Base-by-base conservation (phyloP, 2,329 filamentous ascomycete species). In the Tolypocladium pustulatum region DNA sequence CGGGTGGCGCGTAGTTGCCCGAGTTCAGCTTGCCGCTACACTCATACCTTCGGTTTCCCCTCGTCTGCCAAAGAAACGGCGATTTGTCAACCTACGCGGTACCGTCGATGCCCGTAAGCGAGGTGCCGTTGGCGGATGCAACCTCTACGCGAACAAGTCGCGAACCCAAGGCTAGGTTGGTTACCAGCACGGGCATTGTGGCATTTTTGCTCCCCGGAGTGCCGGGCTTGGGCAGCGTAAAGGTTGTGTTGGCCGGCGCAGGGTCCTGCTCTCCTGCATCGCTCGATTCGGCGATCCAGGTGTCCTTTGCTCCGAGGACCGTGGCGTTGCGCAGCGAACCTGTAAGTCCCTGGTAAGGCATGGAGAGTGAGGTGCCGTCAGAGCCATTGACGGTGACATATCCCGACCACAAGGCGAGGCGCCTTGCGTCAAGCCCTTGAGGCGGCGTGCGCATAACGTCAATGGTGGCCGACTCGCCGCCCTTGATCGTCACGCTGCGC, bases 311-410 rank as follows among this genome's bases (percentile, higher is more conserved):
- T 2, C 70, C 71, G 5, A 78, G 67, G 4, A 76, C 73, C 12
- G 61, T 65, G 8, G 71, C 68, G 65, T 71, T 68, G 32, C 70
- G 69, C 54, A 65, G 60, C 43, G 67, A 65, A 37, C 67, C 68
- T 15, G 58, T 63, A n/a, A 71, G 61, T 20, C 71, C 71, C 54
- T 68, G 61, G 63, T 75, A 74, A 13, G 72, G 72, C 7, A 75
- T 63, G 1, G 65, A 65, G n/a, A 71, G 60, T 5, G 61, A 61
- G 52, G 67, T 65, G 34, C 66, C 67, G 55, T 70, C 68, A 38
- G 65, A 67, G 32, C 57, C 59, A 20, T 61, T 59, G 46, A 61
- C 32, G 17, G 54, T 41, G 7, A 61, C 27, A 25, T 61, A 61
- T 1, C 59, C 59, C 2, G 59, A 61, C 59, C 59, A 61, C 4